Percentiles rank a stretch among this genome's conserved stretches.
phyloP scores from a whole-genome alignment of 2,329 filamentous ascomycete genomes.

The Fusarium chuoi region DNA sequence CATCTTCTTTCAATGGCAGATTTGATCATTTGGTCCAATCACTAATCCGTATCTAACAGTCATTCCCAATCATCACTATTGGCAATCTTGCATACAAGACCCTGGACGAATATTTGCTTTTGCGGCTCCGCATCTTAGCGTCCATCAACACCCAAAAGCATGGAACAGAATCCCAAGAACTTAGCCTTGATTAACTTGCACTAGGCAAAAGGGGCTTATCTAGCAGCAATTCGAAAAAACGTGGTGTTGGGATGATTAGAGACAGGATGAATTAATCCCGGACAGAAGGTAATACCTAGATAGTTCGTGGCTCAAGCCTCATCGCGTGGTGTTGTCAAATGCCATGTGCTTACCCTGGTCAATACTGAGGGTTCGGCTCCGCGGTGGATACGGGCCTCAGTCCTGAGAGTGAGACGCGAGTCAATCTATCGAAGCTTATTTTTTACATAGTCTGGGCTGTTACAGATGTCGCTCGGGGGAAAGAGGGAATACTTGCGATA shows the following conservation, averaged over 20 bases:
- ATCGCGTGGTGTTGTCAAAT: background rate
- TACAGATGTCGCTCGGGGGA: background rate
- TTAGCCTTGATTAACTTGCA: background rate
- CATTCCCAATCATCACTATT: background rate
- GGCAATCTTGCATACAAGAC: background rate
- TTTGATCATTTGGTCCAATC: background rate
- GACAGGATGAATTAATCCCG: background rate
- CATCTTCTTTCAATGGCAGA: accelerated
- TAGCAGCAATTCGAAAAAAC: background rate
- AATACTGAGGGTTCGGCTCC: constrained; percentile 21
- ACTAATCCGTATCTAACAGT: background rate
- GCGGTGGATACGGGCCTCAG: constrained; percentile 20
- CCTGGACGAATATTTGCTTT: constrained; percentile 7
- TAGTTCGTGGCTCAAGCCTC: background rate
- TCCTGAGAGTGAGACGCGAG: constrained; percentile 4
- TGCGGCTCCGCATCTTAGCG: constrained; percentile 29
- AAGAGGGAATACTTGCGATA: background rate
- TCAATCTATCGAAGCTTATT: constrained; percentile 12
- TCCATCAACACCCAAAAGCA: background rate
- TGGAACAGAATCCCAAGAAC: background rate
- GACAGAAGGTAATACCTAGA: constrained; percentile 1
- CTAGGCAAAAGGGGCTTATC: background rate
- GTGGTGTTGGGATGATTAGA: constrained; percentile 11
- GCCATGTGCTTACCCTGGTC: background rate
- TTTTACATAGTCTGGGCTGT: background rate